Conservation (phyloP, 331 rosid species). For the Prunus yedoensis region DNA sequence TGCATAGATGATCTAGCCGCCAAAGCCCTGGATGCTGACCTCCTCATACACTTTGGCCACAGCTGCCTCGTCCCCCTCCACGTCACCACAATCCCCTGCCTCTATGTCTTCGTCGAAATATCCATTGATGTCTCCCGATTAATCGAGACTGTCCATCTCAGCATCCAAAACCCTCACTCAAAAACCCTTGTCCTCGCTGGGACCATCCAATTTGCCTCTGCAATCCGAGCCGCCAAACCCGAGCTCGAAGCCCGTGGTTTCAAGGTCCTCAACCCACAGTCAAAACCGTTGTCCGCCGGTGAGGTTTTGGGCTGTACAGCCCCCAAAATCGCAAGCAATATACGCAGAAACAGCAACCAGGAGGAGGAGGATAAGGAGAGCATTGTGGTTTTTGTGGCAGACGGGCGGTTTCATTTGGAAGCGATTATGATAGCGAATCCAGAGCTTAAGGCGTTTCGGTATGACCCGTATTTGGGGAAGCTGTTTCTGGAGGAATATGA, state of each 20-base stretch:
- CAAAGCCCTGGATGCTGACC: conserved; percentile 66
- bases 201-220: conserved; percentile 79
- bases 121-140: conserved; percentile 57
- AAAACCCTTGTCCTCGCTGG: conserved; percentile 65
- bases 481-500: conserved; percentile 83
- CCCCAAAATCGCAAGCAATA: conserved; percentile 45
- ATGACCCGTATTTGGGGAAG: conserved; percentile 82
- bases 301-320: conserved; percentile 96
- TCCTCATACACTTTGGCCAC: conserved; percentile 86
- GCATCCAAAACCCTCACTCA: conserved; percentile 30
- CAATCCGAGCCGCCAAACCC: conserved; percentile 63
- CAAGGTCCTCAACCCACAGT: conserved; percentile 74
- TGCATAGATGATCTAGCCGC: conserved; percentile 89
- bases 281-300: conserved; percentile 85
- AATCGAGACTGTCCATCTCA: conserved; percentile 54
- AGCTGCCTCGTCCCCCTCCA: conserved; percentile 93
- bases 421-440: conserved; percentile 97
- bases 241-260: conserved; percentile 73
- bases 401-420: conserved; percentile 93
- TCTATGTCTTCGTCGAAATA: conserved; percentile 86
- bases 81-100: conserved; percentile 74
- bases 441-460: conserved; percentile 64
- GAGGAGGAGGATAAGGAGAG: conserved; percentile 32
- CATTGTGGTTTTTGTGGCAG: conserved; percentile 73
- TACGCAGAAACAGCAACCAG: not conserved